Base-by-base conservation (phyloP, 192 early-diverging fungal genomes). In the Phycomyces nitens region DNA sequence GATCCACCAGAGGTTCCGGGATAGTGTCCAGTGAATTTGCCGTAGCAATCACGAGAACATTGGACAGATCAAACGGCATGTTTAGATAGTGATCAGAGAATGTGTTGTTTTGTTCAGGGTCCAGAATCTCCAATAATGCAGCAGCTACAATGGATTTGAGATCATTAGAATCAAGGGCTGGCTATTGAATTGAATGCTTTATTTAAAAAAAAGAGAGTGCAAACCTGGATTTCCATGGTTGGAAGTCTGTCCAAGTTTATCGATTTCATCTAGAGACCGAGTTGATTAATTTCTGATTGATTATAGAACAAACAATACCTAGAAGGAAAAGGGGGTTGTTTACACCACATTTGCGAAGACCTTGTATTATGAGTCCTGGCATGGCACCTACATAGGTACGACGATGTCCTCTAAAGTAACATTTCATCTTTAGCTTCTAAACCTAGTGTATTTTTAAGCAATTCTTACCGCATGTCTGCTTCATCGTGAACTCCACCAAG, bases 331-430 rank as follows among this genome's bases (percentile, higher is more conserved):
- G 81, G 1, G 91, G 93, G 71, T 94, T 91, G 54, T 86, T 86
- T 3, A 87, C 85, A 18, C 83, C 85, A 52, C 81, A 82, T 60
- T 84, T 78, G 42, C 79, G 77, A 52, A 93, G 54, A 1, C 81
- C 89, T 52, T 93, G 89, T 12, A 92, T 80, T 43, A 94, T 84
- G 10, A 85, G 56, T 10, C 93, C 93, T 18, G 93, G 93, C 67
- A 95, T 75, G n/a, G 93, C 90, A 7, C 93, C 93, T 54, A 95
- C 82, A 73, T 95, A 95, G 2, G 93, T 95, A 15, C 91, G 80
- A 23, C 93, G 78, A 70, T 94, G 93, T 8, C 93, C 93, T 29
- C 55, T 65, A 38, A 53, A 10, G 9, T 0, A 12, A 41, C 2
- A 7, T 42, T 42, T 24, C 26, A 2, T 16, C 2, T 22, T 20